Evolutionary conservation across 2,329 filamentous ascomycete genomes (phyloP).

Genomic region (Thielaviopsis ethacetica): DNA sequence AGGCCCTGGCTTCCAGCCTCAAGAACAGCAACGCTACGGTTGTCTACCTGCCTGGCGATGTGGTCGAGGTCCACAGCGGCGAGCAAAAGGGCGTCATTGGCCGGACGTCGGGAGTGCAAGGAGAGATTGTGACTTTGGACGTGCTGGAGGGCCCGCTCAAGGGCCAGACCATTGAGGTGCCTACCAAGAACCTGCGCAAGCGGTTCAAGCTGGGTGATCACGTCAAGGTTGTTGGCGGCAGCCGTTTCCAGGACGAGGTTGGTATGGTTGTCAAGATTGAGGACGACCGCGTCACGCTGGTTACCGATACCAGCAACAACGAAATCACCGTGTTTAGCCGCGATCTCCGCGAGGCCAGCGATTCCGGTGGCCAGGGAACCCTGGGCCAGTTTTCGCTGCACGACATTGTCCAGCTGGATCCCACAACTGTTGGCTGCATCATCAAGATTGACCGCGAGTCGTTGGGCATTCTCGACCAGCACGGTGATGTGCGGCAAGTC

Average conservation of each 20-base stretch:
- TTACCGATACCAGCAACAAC: constrained; percentile 82
- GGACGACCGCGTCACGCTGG: constrained; percentile 79
- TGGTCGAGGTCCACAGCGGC: constrained; percentile 91
- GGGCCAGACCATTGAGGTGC: constrained; percentile 81
- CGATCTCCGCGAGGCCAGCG: constrained; percentile 81
- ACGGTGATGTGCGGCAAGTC: constrained; percentile 63
- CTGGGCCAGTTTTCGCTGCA: constrained; percentile 84
- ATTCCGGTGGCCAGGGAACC: constrained; percentile 71
- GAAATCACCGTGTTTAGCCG: constrained; percentile 98
- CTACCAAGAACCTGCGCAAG: constrained; percentile 81
- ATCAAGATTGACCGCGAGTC: constrained; percentile 93
- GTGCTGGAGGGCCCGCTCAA: constrained; percentile 69
- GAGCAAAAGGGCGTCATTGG: constrained; percentile 88
- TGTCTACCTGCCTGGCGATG: constrained; percentile 79
- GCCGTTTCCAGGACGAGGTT: constrained; percentile 84
- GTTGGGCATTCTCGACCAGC: constrained; percentile 77
- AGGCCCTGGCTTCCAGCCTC: constrained; percentile 75
- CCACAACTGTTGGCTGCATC: constrained; percentile 80
- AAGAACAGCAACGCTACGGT: constrained; percentile 70
- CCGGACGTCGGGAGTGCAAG: constrained; percentile 69
- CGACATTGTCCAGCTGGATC: constrained; percentile 85
- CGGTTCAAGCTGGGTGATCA: constrained; percentile 88
- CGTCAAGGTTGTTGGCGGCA: constrained; percentile 95
- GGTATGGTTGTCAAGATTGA: constrained; percentile 92
- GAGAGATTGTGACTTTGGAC: constrained; percentile 78